Base-by-base conservation (phyloP, 306 rosid genomes). In the Arachis hypogaea region DNA sequence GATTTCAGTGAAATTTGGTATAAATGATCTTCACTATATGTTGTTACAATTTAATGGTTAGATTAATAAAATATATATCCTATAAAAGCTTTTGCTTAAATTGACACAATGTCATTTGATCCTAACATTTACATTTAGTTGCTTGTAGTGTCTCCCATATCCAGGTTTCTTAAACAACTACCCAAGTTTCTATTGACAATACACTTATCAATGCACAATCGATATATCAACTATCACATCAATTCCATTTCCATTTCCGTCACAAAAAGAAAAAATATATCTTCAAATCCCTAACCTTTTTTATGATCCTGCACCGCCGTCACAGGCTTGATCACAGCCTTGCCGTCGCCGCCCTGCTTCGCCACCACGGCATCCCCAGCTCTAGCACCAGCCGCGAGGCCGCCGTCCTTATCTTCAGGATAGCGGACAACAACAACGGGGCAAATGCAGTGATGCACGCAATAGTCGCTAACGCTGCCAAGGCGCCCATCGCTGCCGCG, bases 391-490 rank as follows among this genome's bases (percentile, higher is more conserved):
- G 9, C 71, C 9, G 42, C 63, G 36, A 42, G 81, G 5, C 51
- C 2, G 2, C 22, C 67, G 1, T 89, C 96, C 80, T 83, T 86
- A 66, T 88, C 99, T 0, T 94, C 99, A 0, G 97, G 98, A 79
- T 88, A 88, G 12, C 99, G 92, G 6, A 94, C 96, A 7, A 94
- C 97, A 6, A 94, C 97, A 2, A 94, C 99, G 0, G 99, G 99
- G 22, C 99, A 94, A 18, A 91, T 97, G 5, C 96, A 94, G 81
- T 94, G 99, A 68, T 94, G 94, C 0, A 94, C 99, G 41, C 99
- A 94, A 18, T 94, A 94, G 65, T 94, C 99, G 54, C 99, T 94
- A 8, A 94, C 99, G 33, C 99, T 94, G 10, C 99, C 99, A 0
- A 94, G 99, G 84, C 30, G 81, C 0, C 97, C 99, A 22, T 94